phyloP scores from a whole-genome alignment of 2,329 filamentous ascomycete genomes.

The Epichloe sibirici region DNA sequence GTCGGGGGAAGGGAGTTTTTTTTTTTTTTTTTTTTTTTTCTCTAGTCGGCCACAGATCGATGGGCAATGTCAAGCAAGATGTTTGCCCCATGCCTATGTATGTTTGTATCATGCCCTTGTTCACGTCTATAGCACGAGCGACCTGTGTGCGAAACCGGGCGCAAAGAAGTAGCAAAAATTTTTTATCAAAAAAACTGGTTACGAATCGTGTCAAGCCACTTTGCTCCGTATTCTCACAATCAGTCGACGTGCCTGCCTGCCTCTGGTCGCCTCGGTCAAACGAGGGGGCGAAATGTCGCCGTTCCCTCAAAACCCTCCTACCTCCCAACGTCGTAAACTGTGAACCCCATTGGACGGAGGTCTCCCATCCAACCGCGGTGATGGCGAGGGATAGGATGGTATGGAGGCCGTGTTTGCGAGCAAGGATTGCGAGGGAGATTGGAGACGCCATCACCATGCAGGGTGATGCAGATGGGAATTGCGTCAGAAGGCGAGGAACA shows the following conservation, averaged over 20 bases:
- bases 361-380: too few species aligned
- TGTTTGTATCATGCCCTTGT: neutral
- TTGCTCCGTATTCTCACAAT: too few species aligned
- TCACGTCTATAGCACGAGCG: neutral
- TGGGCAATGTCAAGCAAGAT: neutral
- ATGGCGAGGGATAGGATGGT: too few species aligned
- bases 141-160: slow-evolving; percentile 2
- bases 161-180: too few species aligned
- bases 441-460: neutral
- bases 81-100: neutral
- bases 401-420: too few species aligned
- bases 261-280: too few species aligned
- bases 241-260: too few species aligned
- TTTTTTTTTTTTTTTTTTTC: neutral
- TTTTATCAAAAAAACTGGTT: too few species aligned
- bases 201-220: too few species aligned
- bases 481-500: neutral
- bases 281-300: too few species aligned
- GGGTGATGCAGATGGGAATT: neutral
- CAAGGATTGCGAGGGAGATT: neutral
- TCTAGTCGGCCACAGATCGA: neutral
- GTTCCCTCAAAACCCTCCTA: too few species aligned
- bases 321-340: neutral
- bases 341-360: too few species aligned
- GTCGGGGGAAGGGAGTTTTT: neutral